Base-by-base conservation (phyloP, 2,329 filamentous ascomycete genomes). In the Talaromyces sp. region DNA sequence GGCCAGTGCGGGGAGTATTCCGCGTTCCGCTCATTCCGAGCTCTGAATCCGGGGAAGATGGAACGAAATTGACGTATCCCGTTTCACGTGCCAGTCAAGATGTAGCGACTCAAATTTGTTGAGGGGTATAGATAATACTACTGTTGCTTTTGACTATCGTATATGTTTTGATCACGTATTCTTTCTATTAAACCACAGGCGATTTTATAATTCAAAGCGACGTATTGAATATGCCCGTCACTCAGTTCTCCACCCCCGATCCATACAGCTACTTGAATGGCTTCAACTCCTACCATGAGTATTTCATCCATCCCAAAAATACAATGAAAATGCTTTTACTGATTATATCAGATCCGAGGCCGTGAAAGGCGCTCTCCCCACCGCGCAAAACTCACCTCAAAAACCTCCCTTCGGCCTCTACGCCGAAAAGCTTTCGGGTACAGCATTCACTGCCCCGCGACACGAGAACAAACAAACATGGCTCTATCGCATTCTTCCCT, bases 341-440 rank as follows among this genome's bases (percentile, higher is more conserved):
- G 10, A 56, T n/a, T 4, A 22, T n/a, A 45, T 9, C 50, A 93
- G 90, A 74, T 87, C 90, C 50, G 91, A 95, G 82, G 91, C 91
- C 52, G 81, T 94, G 64, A 82, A 88, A 16, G 90, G 88, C 19
- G 89, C 92, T 5, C 82, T 94, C 5, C 91, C 92, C 9, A 74
- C 92, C 66, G 91, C 85, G 59, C 85, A 89, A 49, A 96, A 96
- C 81, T 92, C 90, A 2, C 92, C 92, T 0, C 92, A 96, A 75
- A 92, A 92, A 73, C 88, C 88, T 0, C 85, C 90, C 0, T 87
- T 88, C 69, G 92, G 91, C 0, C 86, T 96, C 33, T 95, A 95
- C 78, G 87, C 91, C 33, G 92, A 96, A 79, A 90, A 90, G 80
- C 83, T 91, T 50, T 90, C 89, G 0, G 89, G 89, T 8, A 90